Base-by-base conservation (phyloP, 2,329 filamentous ascomycete genomes). In the Colletotrichum sp. region DNA sequence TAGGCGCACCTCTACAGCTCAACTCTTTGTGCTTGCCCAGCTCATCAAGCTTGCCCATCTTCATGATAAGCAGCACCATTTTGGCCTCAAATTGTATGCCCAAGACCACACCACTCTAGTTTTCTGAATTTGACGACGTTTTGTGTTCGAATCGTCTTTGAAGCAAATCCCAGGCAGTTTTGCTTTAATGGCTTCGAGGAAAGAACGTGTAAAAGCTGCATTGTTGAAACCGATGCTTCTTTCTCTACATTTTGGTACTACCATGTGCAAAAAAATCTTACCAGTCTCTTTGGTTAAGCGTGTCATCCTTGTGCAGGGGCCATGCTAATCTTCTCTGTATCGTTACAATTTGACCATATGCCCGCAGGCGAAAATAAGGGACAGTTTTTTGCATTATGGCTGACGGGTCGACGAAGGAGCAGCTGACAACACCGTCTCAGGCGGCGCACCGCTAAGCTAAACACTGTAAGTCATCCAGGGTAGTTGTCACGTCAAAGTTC, bases 241-340 rank as follows among this genome's bases (percentile, higher is more conserved):
- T 62, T 30, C n/a, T 62, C 16, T 30, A 21, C n/a, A 30, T 30
- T 34, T n/a, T 32, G 16, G 32, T 32, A 8, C 28, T 9, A 34
- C 8, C 28, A 30, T 26, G 12, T 6, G 6, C 8, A 49, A 67
- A 52, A 52, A 66, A 66, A 49, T n/a, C 7, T 49, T 16, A 28
- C 2, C 15, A n/a, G 15, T 49, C 34, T 30, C 63, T 66, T 30
- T 49, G 63, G 6, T 28, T 28, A 9, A 49, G 63, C 24, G 36
- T 49, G 63, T 66, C 26, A 66, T 44, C 63, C 63, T 66, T 66
- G 24, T 66, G 63, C 39, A 68, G 66, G 66, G 44, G 28, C 66
- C 66, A 68, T 67, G 66, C 66, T 68, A 59, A 68, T 68, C 66
- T 68, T 68, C 66, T 59, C 66, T 59, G 66, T 68, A 59, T 36